A percentile compares a stretch with the other conserved stretches of the same genome.
Conservation (phyloP, 2,329 filamentous ascomycete species). For the Rutstroemia sp. region DNA sequence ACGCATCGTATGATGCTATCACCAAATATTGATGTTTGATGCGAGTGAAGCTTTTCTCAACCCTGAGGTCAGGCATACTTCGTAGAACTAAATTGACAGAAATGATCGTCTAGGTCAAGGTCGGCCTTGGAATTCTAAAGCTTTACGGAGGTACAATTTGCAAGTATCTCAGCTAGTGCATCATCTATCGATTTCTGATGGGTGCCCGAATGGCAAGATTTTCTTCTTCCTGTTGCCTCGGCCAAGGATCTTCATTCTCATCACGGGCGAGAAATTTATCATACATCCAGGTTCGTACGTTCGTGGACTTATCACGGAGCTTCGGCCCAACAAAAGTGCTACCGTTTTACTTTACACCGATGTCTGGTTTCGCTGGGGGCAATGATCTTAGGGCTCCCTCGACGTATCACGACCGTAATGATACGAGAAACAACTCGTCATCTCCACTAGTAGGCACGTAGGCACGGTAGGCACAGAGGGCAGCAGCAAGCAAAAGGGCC, state of each 20-base stretch:
- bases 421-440: neutral
- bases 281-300: neutral
- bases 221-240: neutral
- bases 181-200: neutral
- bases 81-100: too few relatives aligned
- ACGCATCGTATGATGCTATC: neutral
- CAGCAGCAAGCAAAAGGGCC: neutral
- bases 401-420: neutral
- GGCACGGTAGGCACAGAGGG: too few relatives aligned
- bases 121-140: too few relatives aligned
- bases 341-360: neutral
- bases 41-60: too few relatives aligned
- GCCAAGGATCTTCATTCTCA: conserved; percentile 4
- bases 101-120: too few relatives aligned
- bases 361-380: neutral
- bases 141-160: neutral
- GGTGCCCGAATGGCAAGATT: neutral
- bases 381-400: neutral
- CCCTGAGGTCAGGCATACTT: too few relatives aligned
- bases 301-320: neutral
- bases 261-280: neutral
- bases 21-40: neutral
- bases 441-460: neutral
- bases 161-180: neutral
- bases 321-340: neutral